These are phyloP conservation scores for Alternaria sp. DNA, from an alignment of 2,329 filamentous ascomycete species.

Conservation along the genomic window DNA sequence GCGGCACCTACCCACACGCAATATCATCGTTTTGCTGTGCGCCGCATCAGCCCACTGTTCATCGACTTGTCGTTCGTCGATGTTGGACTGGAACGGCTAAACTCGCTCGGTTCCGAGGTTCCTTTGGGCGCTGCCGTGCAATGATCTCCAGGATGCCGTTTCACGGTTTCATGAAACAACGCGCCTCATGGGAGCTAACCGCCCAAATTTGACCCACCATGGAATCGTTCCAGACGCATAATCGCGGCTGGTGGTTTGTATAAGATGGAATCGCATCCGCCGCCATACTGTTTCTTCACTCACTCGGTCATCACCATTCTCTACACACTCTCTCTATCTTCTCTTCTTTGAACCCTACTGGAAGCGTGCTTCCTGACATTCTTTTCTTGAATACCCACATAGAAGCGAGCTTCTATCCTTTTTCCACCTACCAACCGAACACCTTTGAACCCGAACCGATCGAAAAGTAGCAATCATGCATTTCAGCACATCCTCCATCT, in stretches of 20 bases:
- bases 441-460: neutral
- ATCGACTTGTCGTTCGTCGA: neutral
- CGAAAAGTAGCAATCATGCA: constrained; percentile 23
- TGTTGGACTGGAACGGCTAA: neutral
- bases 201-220: neutral
- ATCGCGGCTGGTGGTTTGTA: neutral
- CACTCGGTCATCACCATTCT: constrained; percentile 12
- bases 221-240: neutral
- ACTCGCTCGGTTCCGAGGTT: neutral
- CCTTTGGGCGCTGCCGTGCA: neutral
- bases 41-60: neutral
- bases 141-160: constrained; percentile 35
- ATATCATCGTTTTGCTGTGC: neutral
- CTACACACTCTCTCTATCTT: constrained; percentile 4
- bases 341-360: constrained; percentile 8
- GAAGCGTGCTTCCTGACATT: constrained; percentile 33
- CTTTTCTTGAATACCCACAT: constrained; percentile 17
- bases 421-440: neutral
- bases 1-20: neutral
- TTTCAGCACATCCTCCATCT: constrained; percentile 26
- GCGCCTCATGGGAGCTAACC: neutral
- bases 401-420: constrained; percentile 22
- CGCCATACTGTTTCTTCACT: neutral
- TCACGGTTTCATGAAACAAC: constrained; percentile 27
- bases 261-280: constrained; percentile 2